Base-by-base conservation (phyloP, 768 basidiomycete genomes). In the Tulasnella sp. region DNA sequence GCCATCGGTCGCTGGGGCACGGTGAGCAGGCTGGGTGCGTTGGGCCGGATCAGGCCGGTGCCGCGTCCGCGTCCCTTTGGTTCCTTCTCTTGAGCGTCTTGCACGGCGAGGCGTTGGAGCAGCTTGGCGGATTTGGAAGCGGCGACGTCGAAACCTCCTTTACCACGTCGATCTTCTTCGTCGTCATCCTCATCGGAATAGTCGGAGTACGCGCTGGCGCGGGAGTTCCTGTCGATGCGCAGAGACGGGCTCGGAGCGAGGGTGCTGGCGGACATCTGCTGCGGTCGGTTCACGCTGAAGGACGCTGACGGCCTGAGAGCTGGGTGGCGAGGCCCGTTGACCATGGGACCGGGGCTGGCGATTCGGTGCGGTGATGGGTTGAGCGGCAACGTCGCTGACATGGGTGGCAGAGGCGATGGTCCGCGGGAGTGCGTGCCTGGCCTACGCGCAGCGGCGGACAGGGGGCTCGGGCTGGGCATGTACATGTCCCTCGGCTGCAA, bases 211-310 rank as follows among this genome's bases (percentile, higher is more conserved):
- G 31, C 28, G 64, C 31, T 69, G 14, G 9, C 64, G 64, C 64
- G 64, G 24, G 64, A 37, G 64, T 37, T 69, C 64, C 64, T 69
- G 64, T 69, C 64, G 64, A 69, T 31, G 64, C 64, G 64, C 8
- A 69, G 64, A 18, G 64, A 69, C 64, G 64, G 34, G 64, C 64
- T 69, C 64, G 64, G 64, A 12, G 64, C 64, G 64, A 69, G 64
- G 64, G 0, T 69, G 34, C 31, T 69, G 3, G 64, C 64, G 64
- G 28, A 69, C 28, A 37, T 11, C 64, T 69, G 64, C 34, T 69
- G 64, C 31, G 64, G 64, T 24, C 64, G 64, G 64, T 34, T 69
- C 31, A 69, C 28, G 64, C 31, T 37, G 64, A 69, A 69, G 24
- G 64, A 69, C n/a, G 64, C 64, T 18, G 64, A 69, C 3, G 64